Conservation (phyloP, 2,329 filamentous ascomycete genomes). For the Exophiala calicioides region DNA sequence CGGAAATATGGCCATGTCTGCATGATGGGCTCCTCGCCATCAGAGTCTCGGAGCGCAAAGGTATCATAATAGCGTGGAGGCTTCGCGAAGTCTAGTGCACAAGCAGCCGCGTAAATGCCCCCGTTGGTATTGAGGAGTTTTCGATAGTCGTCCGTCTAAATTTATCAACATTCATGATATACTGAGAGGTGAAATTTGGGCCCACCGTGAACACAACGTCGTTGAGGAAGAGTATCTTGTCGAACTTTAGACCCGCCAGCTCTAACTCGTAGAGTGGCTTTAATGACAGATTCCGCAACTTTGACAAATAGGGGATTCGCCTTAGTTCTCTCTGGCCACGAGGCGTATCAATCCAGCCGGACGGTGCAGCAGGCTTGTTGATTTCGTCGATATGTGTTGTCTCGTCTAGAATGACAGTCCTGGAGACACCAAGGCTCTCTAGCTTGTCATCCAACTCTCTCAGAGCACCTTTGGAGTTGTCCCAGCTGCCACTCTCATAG, state of each 20-base stretch:
- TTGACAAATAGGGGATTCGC: slow-evolving; percentile 68
- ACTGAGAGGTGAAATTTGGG: too few relatives aligned
- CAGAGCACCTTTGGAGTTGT: slow-evolving; percentile 66
- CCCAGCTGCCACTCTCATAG: slow-evolving; percentile 69
- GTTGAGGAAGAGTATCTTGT: slow-evolving; percentile 60
- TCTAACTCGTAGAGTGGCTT: slow-evolving; percentile 56
- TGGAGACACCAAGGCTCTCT: slow-evolving; percentile 44
- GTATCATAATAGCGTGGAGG: slow-evolving; percentile 68
- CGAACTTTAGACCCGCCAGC: slow-evolving; percentile 53
- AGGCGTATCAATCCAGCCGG: slow-evolving; percentile 61
- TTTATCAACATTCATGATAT: too few relatives aligned
- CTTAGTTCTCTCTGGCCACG: slow-evolving; percentile 57
- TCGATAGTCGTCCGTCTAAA: slow-evolving; percentile 56
- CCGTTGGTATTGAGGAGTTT: slow-evolving; percentile 59
- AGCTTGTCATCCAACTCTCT: slow-evolving; percentile 53
- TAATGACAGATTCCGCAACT: slow-evolving; percentile 63
- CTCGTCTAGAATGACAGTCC: slow-evolving; percentile 50
- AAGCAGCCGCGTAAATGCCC: slow-evolving; percentile 64
- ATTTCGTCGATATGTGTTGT: slow-evolving; percentile 13
- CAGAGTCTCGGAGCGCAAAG: slow-evolving; percentile 68
- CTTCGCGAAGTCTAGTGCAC: slow-evolving; percentile 66
- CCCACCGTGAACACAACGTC: slow-evolving; percentile 49
- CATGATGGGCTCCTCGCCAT: slow-evolving; percentile 64
- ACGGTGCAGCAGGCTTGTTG: slow-evolving; percentile 39
- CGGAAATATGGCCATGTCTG: slow-evolving; percentile 68